Evolutionary conservation across 805 yeast species (phyloP), one percentile per base, ranked within the genome.

Genomic region (Candida ipomoeae): DNA sequence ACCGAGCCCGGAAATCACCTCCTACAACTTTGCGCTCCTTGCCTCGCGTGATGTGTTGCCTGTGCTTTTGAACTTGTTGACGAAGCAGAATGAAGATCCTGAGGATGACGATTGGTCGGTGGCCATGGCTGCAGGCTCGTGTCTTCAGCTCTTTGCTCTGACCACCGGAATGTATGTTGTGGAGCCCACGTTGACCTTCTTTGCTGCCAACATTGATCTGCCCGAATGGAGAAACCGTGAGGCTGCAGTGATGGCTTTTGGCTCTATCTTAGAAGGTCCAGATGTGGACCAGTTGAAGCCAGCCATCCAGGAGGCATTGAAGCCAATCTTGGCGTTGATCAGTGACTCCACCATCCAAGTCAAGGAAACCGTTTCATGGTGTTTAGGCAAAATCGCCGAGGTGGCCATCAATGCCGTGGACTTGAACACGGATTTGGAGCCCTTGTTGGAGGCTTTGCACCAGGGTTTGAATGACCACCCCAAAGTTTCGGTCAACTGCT

Each of bases 201-300:
- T 94, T 32, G 91, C 85, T 59, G 75, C 79, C 42, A 87, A 88
- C 63, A 79, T 94, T 48, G 72, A 75, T 51, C 63, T 62, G 55
- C 43, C 54, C 13, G 65, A 64, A 11, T 94, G 99, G 99, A 82
- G 94, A 69, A 71, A 81, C 49, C 84, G 96, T 61, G 99, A 94
- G 71, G 98, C 98, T 23, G 96, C 98, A 1, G 97, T 94, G 5
- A 94, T 94, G 99, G 97, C 99, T 0, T 94, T 94, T 66, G 99
- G 99, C 33, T 90, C 97, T 11, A 89, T 94, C 52, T 77, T 94
- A 60, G 98, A 90, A 60, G 99, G 99, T 18, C 97, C 97, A 31
- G 91, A 87, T 55, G 79, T 82, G 48, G 81, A 78, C 2, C 85
- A 85, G 62, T 74, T 89, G 61, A 80, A 80, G 46, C 69, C 70